Evolutionary conservation across 352 stramenopile genomes (phyloP), one percentile per base, ranked within the genome.

Genomic region (Phytophthora sansomeana): DNA sequence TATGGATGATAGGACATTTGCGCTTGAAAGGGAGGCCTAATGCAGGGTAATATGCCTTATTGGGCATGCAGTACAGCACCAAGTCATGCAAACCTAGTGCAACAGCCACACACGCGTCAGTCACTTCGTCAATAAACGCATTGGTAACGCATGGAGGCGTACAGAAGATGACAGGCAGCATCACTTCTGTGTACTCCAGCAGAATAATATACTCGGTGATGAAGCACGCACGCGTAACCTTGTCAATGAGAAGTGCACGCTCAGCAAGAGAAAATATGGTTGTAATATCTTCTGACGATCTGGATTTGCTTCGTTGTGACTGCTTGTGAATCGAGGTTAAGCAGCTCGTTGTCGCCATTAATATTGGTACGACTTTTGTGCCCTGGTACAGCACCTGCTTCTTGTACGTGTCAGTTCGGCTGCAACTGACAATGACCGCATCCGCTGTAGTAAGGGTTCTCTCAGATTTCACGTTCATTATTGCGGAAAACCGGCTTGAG

Each of bases 161-260:
- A 77, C 67, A 38, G 21, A 76, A 76, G n/a, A 82, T 55, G 17
- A 65, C 17, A 19, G 74, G 64, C 26, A 82, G 43, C 24, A 72
- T 47, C 24, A 78, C 68, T 39, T 78, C 63, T 4, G 61, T 66
- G 29, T 24, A 80, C 54, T 80, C 74, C 28, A 72, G 56, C 36
- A 80, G 50, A 7, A 78, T 30, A 11, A 78, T 33, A 21, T 74
- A 83, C 68, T 83, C 72, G 19, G 61, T 69, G n/a, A 71, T 63
- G 19, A 72, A 67, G 6, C 71, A 57, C 7, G 75, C 65, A 14
- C 48, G 58, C 1, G 72, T 46, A 6, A 47, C 67, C 32, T 71
- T 63, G 14, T 64, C 47, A 16, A 75, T 58, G 7, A 75, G 56
- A 21, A 29, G 32, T n/a, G 48, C 41, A 17, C 54, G 54, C 26